phyloP scores from a whole-genome alignment of 192 early-diverging fungal genomes.

The Coemansia asiatica region DNA sequence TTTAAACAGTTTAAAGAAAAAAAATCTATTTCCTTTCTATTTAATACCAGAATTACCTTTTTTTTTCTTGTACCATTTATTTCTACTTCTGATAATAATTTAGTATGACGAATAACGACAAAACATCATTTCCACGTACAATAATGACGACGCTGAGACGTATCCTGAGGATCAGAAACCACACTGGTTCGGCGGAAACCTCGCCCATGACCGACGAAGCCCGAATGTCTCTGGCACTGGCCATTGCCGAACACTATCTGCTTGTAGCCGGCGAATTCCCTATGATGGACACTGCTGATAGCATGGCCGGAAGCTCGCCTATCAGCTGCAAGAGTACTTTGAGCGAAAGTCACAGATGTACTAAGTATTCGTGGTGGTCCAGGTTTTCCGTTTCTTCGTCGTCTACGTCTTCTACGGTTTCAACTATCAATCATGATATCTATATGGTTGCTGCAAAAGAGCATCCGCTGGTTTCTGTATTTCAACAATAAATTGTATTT shows the following conservation, averaged over 20 bases:
- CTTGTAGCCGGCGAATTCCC: not conserved
- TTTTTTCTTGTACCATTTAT: no score
- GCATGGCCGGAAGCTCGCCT: not conserved
- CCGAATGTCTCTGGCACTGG: not conserved
- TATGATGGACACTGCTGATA: not conserved
- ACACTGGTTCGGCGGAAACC: no score
- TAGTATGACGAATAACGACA: not conserved
- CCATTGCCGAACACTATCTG: conserved; percentile 1
- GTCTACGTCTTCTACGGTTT: not conserved
- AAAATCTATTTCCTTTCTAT: no score
- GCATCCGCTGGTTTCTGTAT: not conserved
- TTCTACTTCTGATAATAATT: no score
- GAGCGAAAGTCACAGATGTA: not conserved
- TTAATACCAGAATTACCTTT: no score
- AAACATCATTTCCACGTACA: not conserved
- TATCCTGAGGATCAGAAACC: not conserved
- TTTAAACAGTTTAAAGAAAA: no score
- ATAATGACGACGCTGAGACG: not conserved
- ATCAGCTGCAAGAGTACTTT: not conserved
- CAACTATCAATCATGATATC: not conserved
- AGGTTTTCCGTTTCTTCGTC: not conserved
- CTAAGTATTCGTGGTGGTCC: not conserved
- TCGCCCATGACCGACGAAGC: not conserved
- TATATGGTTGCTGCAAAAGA: not conserved
- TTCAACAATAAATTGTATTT: not conserved